Base-by-base conservation (phyloP, 805 yeast species). In the Saccharomycopsis sp. region DNA sequence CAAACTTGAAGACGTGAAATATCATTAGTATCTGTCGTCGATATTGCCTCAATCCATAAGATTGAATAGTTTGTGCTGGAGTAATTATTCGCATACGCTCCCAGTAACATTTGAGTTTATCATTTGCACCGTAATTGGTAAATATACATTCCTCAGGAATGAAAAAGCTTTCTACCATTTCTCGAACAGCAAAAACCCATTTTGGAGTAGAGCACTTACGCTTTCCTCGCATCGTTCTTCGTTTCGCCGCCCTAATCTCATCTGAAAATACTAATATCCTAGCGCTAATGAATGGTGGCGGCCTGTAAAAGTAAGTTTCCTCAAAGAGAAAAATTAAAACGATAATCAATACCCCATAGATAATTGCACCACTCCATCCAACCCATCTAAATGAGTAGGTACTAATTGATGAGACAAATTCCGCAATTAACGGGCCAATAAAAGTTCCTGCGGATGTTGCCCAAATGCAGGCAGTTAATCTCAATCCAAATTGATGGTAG, bases 371-470 rank as follows among this genome's bases (percentile, higher is more conserved):
- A 52, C 69, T 57, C 72, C 79, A 79, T 27, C 88, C 87, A 5
- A 83, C 85, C 94, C 94, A 85, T 55, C 83, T 68, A 65, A 84
- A 85, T n/a, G 76, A 71, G 29, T 48, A 23, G 22, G 73, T 67
- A 37, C 71, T 63, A 37, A 75, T 70, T 6, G 79, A 73, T 11
- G 45, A 24, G 51, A 83, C 75, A 54, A 79, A 77, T n/a, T 87
- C 88, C 16, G 87, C 89, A 51, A 83, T 71, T 43, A 85, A 63
- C 1, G 95, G 94, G 2, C 93, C 90, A 48, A 85, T 63, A 57
- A 79, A 85, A 1, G 89, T 81, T 44, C 93, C 90, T 11, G 79
- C 73, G 27, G 88, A 78, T 3, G 87, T 79, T 21, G 85, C 79
- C 63, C 84, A 56, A 51, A 83, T 84, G 62, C 85, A 86, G 11